These are phyloP conservation scores for Solioccasus polychromus DNA, from an alignment of 768 basidiomycete species.

Conservation along the genomic window DNA sequence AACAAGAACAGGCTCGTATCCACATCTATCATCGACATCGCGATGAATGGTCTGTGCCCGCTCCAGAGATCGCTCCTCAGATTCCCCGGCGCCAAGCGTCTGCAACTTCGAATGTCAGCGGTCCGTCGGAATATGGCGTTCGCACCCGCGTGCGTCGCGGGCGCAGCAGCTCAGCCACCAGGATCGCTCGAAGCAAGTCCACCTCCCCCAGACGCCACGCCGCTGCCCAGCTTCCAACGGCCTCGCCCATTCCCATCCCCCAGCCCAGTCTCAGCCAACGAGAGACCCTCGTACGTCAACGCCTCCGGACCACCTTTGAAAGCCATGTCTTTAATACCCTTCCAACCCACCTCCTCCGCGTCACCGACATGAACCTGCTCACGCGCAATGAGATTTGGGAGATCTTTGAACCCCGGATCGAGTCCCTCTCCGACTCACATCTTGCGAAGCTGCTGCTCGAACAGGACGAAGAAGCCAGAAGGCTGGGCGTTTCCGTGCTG, in stretches of 20 bases:
- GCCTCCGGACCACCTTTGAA: constrained; percentile 22
- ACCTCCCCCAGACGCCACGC: constrained; percentile 21
- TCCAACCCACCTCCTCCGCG: constrained; percentile 22
- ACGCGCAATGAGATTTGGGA: constrained; percentile 22
- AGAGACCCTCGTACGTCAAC: constrained; percentile 19
- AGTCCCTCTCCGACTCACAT: constrained; percentile 20
- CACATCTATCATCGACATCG: constrained; percentile 21
- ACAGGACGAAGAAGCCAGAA: constrained; percentile 23
- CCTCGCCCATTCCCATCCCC: constrained; percentile 14
- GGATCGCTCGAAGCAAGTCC: constrained; percentile 15
- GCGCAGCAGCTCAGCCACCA: constrained; percentile 19
- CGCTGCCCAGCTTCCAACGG: constrained; percentile 10
- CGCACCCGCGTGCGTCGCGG: constrained; percentile 16
- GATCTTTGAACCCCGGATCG: constrained; percentile 16
- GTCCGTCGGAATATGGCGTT: constrained; percentile 15
- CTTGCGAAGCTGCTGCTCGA: constrained; percentile 23
- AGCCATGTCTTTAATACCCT: constrained; percentile 24
- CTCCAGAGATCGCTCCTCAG: constrained; percentile 13
- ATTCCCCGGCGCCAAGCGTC: constrained; percentile 19
- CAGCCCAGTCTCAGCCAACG: constrained; percentile 22
- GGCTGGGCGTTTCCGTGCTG: constrained; percentile 16
- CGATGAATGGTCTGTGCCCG: constrained; percentile 17
- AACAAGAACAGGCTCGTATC: constrained; percentile 7
- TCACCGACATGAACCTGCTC: constrained; percentile 20
- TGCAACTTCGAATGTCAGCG: constrained; percentile 13